phyloP scores from a whole-genome alignment of 2,329 filamentous ascomycete genomes.

The Pyrenochaeta sp. region DNA sequence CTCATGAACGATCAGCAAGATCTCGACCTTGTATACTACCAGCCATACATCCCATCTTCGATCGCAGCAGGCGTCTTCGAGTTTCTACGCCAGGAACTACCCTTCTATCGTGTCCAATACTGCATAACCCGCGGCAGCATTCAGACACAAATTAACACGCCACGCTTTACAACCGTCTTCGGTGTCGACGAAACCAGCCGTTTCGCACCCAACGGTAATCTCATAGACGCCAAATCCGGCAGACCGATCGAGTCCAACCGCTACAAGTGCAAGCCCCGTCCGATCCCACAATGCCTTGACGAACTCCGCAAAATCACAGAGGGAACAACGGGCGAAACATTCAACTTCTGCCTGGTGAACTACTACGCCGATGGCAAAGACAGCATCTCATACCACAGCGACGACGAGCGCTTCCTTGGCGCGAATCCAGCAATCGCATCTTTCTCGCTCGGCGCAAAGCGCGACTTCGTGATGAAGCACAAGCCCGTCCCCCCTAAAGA shows the following conservation, averaged over 20 bases:
- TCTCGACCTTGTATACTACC: slow-evolving; percentile 77
- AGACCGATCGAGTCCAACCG: slow-evolving; percentile 55
- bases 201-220: slow-evolving; percentile 56
- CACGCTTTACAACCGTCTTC: slow-evolving; percentile 69
- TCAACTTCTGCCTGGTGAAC: slow-evolving; percentile 84
- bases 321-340: slow-evolving; percentile 69
- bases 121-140: slow-evolving; percentile 72
- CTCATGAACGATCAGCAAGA: slow-evolving; percentile 72
- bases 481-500: slow-evolving; percentile 63
- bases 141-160: slow-evolving; percentile 69
- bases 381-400: slow-evolving; percentile 81
- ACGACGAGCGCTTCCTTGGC: slow-evolving; percentile 81
- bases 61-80: slow-evolving; percentile 69
- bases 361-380: slow-evolving; percentile 80
- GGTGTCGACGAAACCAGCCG: slow-evolving; percentile 69
- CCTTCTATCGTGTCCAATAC: slow-evolving; percentile 80
- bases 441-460: slow-evolving; percentile 73
- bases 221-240: slow-evolving; percentile 55
- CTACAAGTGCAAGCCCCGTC: slow-evolving; percentile 70
- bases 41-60: slow-evolving; percentile 71
- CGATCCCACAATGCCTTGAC: slow-evolving; percentile 75
- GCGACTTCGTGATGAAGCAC: slow-evolving; percentile 83
- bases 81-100: slow-evolving; percentile 74
- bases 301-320: slow-evolving; percentile 70
- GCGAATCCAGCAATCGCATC: slow-evolving; percentile 75